Conservation (phyloP, 345 rosid genomes). For the Camelina neglecta region DNA sequence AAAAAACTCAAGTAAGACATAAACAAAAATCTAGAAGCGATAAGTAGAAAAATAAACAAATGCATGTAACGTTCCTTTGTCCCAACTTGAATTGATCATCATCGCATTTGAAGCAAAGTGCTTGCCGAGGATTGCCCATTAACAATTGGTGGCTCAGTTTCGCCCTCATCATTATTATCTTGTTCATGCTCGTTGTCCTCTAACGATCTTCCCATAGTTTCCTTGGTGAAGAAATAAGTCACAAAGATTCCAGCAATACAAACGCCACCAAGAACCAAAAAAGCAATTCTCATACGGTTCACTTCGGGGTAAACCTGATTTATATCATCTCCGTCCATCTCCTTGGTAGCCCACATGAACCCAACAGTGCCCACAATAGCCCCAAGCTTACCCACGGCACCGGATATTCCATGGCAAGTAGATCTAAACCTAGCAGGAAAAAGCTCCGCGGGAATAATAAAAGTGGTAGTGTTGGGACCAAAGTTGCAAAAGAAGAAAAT, state of each 20-base stretch:
- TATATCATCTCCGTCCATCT: not conserved
- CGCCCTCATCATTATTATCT: slow-evolving; percentile 1
- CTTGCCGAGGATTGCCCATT: slow-evolving; percentile 23
- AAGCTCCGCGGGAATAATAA: slow-evolving; percentile 76
- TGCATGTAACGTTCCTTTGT: not conserved
- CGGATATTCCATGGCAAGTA: slow-evolving; percentile 79
- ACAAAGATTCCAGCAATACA: slow-evolving; percentile 56
- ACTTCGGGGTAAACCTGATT: slow-evolving; percentile 24
- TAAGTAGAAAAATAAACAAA: not conserved
- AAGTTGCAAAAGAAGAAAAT: slow-evolving; percentile 77
- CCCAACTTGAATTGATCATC: slow-evolving; percentile 21
- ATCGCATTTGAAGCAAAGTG: slow-evolving; percentile 27
- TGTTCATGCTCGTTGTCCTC: slow-evolving; percentile 63
- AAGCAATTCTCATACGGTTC: slow-evolving; percentile 46
- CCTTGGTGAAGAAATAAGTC: slow-evolving; percentile 56
- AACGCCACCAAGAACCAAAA: slow-evolving; percentile 54
- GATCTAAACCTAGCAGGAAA: slow-evolving; percentile 84
- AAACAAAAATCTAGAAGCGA: not conserved
- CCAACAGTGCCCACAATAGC: slow-evolving; percentile 72
- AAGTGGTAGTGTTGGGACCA: slow-evolving; percentile 85
- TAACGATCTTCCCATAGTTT: slow-evolving; percentile 71
- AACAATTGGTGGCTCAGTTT: slow-evolving; percentile 34
- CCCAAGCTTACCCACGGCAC: slow-evolving; percentile 79
- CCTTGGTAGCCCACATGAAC: slow-evolving; percentile 55
- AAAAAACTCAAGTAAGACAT: not conserved